Percentiles rank a stretch among this genome's conserved stretches.
phyloP scores from a whole-genome alignment of 169 alveolate genomes.

The Cryptosporidium felis region DNA sequence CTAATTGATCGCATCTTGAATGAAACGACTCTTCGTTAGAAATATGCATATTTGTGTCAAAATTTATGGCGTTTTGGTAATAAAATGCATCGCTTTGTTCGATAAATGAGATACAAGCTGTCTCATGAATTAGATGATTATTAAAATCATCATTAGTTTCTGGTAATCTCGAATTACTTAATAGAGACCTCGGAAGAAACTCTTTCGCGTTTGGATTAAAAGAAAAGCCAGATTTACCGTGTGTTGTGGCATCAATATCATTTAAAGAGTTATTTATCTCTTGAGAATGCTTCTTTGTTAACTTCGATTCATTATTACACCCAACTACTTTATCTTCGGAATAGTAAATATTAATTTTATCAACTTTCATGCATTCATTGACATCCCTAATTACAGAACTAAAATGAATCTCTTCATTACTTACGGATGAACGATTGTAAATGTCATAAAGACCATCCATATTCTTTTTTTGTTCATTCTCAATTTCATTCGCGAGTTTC shows the following conservation, averaged over 20 bases:
- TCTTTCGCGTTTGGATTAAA: constrained; percentile 69
- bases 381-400: constrained; percentile 42
- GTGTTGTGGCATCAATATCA: no score
- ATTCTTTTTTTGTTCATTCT: constrained; percentile 2
- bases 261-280: no score
- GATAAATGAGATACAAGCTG: background rate
- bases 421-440: no score
- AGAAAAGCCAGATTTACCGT: constrained; percentile 12
- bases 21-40: no score
- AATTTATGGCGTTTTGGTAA: no score
- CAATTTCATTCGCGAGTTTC: constrained; percentile 38
- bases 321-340: no score
- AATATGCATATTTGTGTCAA: no score
- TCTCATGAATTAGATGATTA: background rate
- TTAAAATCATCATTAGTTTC: background rate
- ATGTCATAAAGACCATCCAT: background rate
- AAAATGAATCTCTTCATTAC: constrained; percentile 59
- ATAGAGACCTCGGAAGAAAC: constrained; percentile 34
- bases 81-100: background rate
- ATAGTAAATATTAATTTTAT: no score
- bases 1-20: no score
- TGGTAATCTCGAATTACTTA: background rate
- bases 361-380: no score
- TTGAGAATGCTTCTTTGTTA: no score
- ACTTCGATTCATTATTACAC: no score